Conservation (phyloP, 202 grass and related monocot genomes). For the Eragrostis tef region DNA sequence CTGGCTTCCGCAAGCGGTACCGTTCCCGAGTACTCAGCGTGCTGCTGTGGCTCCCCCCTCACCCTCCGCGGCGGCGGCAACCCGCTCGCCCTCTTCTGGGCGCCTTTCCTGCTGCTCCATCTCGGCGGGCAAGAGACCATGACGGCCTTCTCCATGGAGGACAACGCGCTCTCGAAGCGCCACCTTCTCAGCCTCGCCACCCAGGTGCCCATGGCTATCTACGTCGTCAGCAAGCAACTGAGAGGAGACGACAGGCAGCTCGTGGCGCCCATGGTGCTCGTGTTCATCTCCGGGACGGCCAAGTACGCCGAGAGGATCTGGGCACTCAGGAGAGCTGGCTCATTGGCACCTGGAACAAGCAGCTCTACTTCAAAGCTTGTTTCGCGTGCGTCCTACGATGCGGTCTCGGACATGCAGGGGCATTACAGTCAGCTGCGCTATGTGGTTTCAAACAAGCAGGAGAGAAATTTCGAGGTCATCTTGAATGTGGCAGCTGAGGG, state of each 20-base stretch:
- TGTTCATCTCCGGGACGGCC: slow-evolving; percentile 33
- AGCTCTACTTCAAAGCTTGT: not conserved
- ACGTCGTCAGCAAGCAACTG: slow-evolving; percentile 5
- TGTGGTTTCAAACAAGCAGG: not conserved
- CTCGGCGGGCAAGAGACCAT: too few relatives aligned
- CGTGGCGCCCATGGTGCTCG: slow-evolving; percentile 20
- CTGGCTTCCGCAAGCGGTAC: slow-evolving; percentile 32
- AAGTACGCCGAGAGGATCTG: slow-evolving; percentile 45
- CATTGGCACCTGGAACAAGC: slow-evolving; percentile 10
- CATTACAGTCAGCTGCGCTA: not conserved
- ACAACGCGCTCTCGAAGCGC: slow-evolving; percentile 48
- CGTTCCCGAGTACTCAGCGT: not conserved
- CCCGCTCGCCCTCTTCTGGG: slow-evolving; percentile 22
- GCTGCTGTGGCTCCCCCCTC: slow-evolving; percentile 26
- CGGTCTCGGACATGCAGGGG: not conserved
- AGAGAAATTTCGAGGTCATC: not conserved
- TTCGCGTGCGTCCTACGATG: not conserved
- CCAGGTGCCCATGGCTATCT: slow-evolving; percentile 23
- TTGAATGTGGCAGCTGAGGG: not conserved
- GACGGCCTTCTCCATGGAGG: too few relatives aligned
- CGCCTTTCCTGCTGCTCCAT: too few relatives aligned
- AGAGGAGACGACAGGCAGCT: not conserved
- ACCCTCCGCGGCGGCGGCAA: not conserved
- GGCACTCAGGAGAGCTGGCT: slow-evolving; percentile 30
- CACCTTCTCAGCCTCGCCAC: slow-evolving; percentile 36